These are phyloP conservation scores for Elaeagnus macrophylla DNA, from an alignment of 306 rosid species.

Conservation along the genomic window DNA sequence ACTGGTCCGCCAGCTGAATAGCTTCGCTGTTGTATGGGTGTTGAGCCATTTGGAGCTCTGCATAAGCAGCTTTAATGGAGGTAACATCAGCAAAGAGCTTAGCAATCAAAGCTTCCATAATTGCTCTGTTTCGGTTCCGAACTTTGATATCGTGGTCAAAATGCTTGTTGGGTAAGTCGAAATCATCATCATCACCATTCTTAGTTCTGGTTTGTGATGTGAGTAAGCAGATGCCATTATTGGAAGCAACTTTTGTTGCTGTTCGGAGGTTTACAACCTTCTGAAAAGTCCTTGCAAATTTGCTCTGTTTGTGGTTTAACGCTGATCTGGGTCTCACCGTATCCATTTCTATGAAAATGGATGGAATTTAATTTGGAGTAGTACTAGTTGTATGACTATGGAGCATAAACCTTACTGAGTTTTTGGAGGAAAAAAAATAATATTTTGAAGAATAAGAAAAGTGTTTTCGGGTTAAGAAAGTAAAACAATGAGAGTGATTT, in stretches of 20 bases:
- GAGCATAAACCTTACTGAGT: conserved; percentile 23
- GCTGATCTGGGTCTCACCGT: conserved; percentile 57
- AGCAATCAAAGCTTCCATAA: conserved; percentile 76
- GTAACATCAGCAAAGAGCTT: conserved; percentile 88
- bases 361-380: background rate
- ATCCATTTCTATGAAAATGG: conserved; percentile 39
- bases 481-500: conserved; percentile 14
- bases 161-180: conserved; percentile 17
- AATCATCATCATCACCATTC: conserved; percentile 28
- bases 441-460: conserved; percentile 7
- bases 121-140: conserved; percentile 46
- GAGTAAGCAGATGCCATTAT: conserved; percentile 75
- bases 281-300: conserved; percentile 46
- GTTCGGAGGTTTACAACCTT: conserved; percentile 55
- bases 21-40: conserved; percentile 67
- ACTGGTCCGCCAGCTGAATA: conserved; percentile 69
- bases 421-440: background rate
- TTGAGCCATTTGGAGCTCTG: conserved; percentile 95
- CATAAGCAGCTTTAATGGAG: conserved; percentile 84
- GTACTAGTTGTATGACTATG: background rate
- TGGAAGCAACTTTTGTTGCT: conserved; percentile 51
- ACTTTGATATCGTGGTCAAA: conserved; percentile 24
- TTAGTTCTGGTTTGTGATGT: conserved; percentile 38
- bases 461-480: conserved; percentile 12
- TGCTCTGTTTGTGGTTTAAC: conserved; percentile 35